Conservation (phyloP, 768 basidiomycete genomes). For the Hemileccinum impolitum region DNA sequence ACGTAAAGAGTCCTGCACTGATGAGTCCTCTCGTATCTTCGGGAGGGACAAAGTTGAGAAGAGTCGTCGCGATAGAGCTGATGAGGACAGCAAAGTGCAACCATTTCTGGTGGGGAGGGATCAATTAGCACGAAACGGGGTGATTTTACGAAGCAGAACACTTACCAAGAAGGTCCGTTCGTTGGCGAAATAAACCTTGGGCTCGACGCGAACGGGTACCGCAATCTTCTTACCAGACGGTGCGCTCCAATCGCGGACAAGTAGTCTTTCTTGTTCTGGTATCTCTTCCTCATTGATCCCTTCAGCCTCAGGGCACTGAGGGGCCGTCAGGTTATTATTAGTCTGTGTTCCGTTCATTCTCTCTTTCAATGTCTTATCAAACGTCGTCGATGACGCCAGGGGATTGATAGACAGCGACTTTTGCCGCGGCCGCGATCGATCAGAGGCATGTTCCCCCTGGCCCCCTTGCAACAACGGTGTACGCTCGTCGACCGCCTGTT, state of each 20-base stretch:
- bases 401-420: constrained; percentile 73
- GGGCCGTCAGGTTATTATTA: constrained; percentile 18
- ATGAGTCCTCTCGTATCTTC: constrained; percentile 77
- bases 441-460: constrained; percentile 21
- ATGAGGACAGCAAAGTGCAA: constrained; percentile 83
- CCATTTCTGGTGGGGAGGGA: constrained; percentile 79
- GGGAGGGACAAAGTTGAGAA: constrained; percentile 80
- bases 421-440: constrained; percentile 14
- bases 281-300: constrained; percentile 38
- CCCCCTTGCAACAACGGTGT: constrained; percentile 37
- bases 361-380: constrained; percentile 79
- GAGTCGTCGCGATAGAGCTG: constrained; percentile 84
- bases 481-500: constrained; percentile 28
- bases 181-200: constrained; percentile 96
- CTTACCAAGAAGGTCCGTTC: constrained; percentile 92
- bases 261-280: constrained; percentile 48
- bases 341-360: constrained; percentile 44
- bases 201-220: constrained; percentile 94
- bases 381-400: constrained; percentile 74
- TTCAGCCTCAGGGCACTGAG: constrained; percentile 27
- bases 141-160: constrained; percentile 9
- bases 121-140: background rate
- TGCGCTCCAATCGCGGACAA: constrained; percentile 70
- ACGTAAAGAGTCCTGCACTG: constrained; percentile 83
- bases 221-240: constrained; percentile 87